Percentiles rank a stretch among this genome's conserved stretches.
Conservation (phyloP, 192 early-diverging fungal genomes). For the Powellomyces hirtus region DNA sequence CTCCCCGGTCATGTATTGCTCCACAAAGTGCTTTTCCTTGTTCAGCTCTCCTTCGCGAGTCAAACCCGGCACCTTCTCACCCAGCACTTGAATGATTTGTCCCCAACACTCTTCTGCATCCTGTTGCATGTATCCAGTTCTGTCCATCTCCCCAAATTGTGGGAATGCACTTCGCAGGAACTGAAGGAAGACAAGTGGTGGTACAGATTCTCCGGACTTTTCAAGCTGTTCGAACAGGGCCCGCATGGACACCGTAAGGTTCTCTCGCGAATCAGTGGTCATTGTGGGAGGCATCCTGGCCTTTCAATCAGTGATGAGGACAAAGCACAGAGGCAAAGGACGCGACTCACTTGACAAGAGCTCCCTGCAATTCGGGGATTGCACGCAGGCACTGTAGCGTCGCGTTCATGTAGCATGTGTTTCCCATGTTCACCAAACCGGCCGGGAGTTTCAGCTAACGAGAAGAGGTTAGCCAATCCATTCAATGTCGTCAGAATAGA, state of each 20-base stretch:
- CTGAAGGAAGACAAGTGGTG: conserved; percentile 78
- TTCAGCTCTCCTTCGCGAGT: conserved; percentile 32
- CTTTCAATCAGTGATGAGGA: background rate
- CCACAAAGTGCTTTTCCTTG: conserved; percentile 59
- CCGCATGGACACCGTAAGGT: conserved; percentile 68
- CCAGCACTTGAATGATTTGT: conserved; percentile 72
- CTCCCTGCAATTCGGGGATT: conserved; percentile 74
- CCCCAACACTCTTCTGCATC: conserved; percentile 99
- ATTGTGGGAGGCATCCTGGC: conserved; percentile 46
- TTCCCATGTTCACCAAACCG: conserved; percentile 88
- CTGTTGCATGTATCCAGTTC: conserved; percentile 79
- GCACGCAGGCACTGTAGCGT: conserved; percentile 91
- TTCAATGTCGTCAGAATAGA: too few species aligned
- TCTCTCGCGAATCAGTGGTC: conserved; percentile 53
- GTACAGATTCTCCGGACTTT: conserved; percentile 65
- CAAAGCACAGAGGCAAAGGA: background rate
- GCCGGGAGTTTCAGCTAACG: conserved; percentile 81
- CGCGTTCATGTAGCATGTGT: conserved; percentile 80
- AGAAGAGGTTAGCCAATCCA: background rate
- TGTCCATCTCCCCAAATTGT: conserved; percentile 81
- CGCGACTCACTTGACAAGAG: conserved; percentile 50
- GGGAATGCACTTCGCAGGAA: conserved; percentile 78
- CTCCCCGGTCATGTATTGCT: conserved; percentile 77
- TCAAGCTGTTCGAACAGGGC: conserved; percentile 72
- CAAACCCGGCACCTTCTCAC: conserved; percentile 57